Evolutionary conservation across 306 rosid genomes (phyloP).

Genomic region (Dryas octopetala): DNA sequence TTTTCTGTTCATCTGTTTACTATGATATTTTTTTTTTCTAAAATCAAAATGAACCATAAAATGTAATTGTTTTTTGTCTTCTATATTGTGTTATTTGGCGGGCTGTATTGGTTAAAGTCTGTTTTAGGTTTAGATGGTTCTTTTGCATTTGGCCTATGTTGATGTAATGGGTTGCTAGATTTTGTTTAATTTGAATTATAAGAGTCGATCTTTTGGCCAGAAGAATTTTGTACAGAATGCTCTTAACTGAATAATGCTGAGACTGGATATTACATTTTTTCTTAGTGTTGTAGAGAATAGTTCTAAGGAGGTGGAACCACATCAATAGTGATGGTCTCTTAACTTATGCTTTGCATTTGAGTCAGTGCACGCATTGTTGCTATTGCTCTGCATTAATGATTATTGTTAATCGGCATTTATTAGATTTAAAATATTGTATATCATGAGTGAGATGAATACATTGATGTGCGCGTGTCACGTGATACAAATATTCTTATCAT

Average conservation of each 20-base stretch:
- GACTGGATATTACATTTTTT: not conserved
- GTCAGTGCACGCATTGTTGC: not conserved
- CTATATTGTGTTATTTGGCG: not conserved
- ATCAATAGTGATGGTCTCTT: not conserved
- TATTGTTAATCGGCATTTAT: not conserved
- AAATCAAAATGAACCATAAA: not conserved
- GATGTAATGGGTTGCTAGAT: not conserved
- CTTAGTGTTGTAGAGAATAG: not conserved
- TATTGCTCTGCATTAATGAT: not conserved
- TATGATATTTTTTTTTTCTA: conserved; percentile 4
- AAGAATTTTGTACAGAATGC: not conserved
- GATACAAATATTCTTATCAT: not conserved
- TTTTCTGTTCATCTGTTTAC: not conserved
- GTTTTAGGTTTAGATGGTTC: not conserved
- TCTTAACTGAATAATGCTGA: not conserved
- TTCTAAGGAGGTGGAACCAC: not conserved
- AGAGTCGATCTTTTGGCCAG: not conserved
- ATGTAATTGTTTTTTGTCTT: not conserved
- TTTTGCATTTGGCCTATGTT: not conserved
- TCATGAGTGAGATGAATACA: not conserved
- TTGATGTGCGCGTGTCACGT: not conserved
- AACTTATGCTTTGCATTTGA: not conserved
- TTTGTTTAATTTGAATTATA: not conserved
- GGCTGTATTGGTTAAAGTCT: not conserved
- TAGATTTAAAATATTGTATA: not conserved